Evolutionary conservation across 192 early-diverging fungal species (phyloP), one percentile per base, ranked within the genome.

Genomic region (Podila epigama): DNA sequence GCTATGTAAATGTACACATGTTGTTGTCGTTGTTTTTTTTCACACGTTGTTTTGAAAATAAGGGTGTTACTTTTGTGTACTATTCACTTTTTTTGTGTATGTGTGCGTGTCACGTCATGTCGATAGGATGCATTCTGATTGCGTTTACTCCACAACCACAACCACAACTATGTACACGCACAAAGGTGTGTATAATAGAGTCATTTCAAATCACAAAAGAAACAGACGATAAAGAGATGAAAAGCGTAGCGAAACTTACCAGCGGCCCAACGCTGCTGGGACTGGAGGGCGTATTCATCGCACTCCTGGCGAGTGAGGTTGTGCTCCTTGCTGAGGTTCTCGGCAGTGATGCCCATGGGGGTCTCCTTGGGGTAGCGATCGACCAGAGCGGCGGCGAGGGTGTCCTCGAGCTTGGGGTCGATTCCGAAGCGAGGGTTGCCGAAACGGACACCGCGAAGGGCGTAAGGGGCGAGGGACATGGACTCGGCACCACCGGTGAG

Each of bases 311-410:
- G 91, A 5, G 92, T 87, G 53, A 99, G 86, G 55, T 85, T 82
- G 86, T 95, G 96, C 83, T 94, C 82, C 42, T 90, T 85, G 20
- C 87, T 94, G 66, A 99, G 86, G 68, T 96, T 94, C 81, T 99
- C 97, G 56, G 94, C 93, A 22, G 96, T 97, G 70, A 97, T 93
- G 51, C 94, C 95, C 96, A 97, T 97, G 28, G 95, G 94, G 4
- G 89, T 88, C 33, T 84, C 78, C 56, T 81, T 86, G 6, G 95
- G 96, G 81, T 89, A 94, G 60, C 89, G 90, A 88, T 99, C 96
- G 36, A 93, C 88, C 60, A 97, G 82, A 36, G 88, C 87, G 27
- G 92, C 84, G 66, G 94, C 91, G 50, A 97, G 79, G 12, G 95
- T 90, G 80, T 99, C 97, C 75, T 97, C 93, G 65, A 97, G 81